Conservation (phyloP, 768 basidiomycete genomes). For the Suillus fuscotomentosus region DNA sequence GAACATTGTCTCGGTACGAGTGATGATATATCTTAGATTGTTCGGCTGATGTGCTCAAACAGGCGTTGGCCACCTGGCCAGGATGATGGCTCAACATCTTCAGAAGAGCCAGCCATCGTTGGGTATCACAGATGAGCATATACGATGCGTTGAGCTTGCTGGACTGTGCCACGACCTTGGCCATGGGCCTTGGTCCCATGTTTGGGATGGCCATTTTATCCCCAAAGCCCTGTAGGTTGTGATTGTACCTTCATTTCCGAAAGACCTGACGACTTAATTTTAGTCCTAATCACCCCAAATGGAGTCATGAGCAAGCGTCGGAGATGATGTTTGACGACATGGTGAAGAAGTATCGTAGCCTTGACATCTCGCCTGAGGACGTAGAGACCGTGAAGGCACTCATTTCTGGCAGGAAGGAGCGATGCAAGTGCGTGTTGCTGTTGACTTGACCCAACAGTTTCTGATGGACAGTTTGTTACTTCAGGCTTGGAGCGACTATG, state of each 20-base stretch:
- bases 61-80: slow-evolving; percentile 78
- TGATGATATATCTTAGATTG: neutral
- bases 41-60: neutral
- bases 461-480: neutral
- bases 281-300: slow-evolving; percentile 27
- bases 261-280: neutral
- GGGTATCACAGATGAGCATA: slow-evolving; percentile 65
- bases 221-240: slow-evolving; percentile 58
- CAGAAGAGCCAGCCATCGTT: slow-evolving; percentile 58
- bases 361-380: slow-evolving; percentile 49
- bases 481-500: slow-evolving; percentile 48
- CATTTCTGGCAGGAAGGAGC: slow-evolving; percentile 58
- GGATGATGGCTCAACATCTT: slow-evolving; percentile 59
- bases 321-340: slow-evolving; percentile 81
- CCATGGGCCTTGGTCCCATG: slow-evolving; percentile 85
- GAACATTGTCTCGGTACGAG: slow-evolving; percentile 76
- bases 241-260: neutral
- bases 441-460: neutral
- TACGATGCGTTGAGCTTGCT: slow-evolving; percentile 76
- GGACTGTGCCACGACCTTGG: slow-evolving; percentile 85
- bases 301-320: slow-evolving; percentile 79
- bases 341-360: slow-evolving; percentile 47
- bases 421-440: slow-evolving; percentile 49
- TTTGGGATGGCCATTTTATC: slow-evolving; percentile 78
- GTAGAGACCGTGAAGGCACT: slow-evolving; percentile 70